phyloP scores from a whole-genome alignment of 345 rosid genomes.

The Lepidium africanum region DNA sequence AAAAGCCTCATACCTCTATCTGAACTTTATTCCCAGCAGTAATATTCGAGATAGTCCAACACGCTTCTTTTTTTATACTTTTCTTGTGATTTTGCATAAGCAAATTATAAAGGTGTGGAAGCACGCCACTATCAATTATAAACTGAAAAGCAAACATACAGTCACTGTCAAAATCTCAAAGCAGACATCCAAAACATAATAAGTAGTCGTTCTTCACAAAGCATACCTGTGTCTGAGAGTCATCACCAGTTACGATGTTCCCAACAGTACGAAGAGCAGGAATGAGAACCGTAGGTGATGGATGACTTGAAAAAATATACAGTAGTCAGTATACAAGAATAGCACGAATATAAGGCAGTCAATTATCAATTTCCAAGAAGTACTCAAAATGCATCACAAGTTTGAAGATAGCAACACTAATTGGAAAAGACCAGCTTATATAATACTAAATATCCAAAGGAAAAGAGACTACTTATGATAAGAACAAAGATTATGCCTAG shows the following conservation, averaged over 20 bases:
- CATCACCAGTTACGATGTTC: constrained; percentile 82
- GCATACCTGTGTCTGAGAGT: constrained; percentile 78
- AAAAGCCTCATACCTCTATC: constrained; percentile 53
- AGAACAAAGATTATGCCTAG: constrained; percentile 7
- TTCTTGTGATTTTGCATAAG: constrained; percentile 71
- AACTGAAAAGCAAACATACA: constrained; percentile 39
- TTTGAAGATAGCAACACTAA: constrained; percentile 7
- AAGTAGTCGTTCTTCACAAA: background rate
- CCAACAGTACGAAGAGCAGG: constrained; percentile 85
- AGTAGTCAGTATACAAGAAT: constrained; percentile 9
- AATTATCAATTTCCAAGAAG: background rate
- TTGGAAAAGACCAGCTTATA: background rate
- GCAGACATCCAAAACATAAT: constrained; percentile 1
- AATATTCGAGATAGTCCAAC: constrained; percentile 91
- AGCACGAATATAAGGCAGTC: background rate
- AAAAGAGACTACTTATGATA: background rate
- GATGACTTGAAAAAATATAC: constrained; percentile 46
- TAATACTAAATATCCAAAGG: background rate
- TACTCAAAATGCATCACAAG: background rate
- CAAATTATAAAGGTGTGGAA: constrained; percentile 61
- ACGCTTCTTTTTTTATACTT: constrained; percentile 84
- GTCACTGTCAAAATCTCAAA: background rate
- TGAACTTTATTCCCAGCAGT: constrained; percentile 75
- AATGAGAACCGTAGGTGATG: constrained; percentile 69
- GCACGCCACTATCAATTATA: constrained; percentile 64